Conservation (phyloP, 2,329 filamentous ascomycete species). For the Calonectria pseudoreteaudii region DNA sequence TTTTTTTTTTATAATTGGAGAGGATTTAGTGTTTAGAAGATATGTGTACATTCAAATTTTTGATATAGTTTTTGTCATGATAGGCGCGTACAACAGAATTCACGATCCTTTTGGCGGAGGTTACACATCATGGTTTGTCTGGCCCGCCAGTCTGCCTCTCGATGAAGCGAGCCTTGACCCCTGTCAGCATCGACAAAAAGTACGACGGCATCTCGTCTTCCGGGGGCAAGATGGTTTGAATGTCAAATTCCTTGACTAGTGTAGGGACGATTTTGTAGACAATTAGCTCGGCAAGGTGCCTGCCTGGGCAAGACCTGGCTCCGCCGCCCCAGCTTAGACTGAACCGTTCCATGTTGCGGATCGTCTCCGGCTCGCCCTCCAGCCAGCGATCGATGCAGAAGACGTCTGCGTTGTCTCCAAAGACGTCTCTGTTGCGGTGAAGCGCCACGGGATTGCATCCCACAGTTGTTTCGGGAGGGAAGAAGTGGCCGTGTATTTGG, state of each 20-base stretch:
- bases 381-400: conserved; percentile 65
- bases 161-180: conserved; percentile 56
- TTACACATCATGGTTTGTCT: background rate
- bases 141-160: background rate
- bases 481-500: conserved; percentile 50
- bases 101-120: background rate
- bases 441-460: conserved; percentile 63
- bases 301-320: conserved; percentile 62
- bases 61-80: conserved; percentile 29
- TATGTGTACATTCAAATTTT: conserved; percentile 29
- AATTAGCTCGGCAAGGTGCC: conserved; percentile 63
- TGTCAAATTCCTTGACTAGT: conserved; percentile 58
- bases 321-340: conserved; percentile 66
- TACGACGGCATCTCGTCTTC: conserved; percentile 58
- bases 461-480: conserved; percentile 61
- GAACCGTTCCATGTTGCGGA: conserved; percentile 58
- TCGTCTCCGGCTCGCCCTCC: conserved; percentile 36
- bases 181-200: conserved; percentile 65
- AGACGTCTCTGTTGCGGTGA: conserved; percentile 62
- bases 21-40: background rate
- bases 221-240: conserved; percentile 53
- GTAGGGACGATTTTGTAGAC: conserved; percentile 57
- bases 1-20: background rate
- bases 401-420: conserved; percentile 56
- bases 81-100: conserved; percentile 29